Percentiles rank a stretch among this genome's conserved stretches.
Conservation (phyloP, 176 grass and related monocot genomes). For the Avena insularis region DNA sequence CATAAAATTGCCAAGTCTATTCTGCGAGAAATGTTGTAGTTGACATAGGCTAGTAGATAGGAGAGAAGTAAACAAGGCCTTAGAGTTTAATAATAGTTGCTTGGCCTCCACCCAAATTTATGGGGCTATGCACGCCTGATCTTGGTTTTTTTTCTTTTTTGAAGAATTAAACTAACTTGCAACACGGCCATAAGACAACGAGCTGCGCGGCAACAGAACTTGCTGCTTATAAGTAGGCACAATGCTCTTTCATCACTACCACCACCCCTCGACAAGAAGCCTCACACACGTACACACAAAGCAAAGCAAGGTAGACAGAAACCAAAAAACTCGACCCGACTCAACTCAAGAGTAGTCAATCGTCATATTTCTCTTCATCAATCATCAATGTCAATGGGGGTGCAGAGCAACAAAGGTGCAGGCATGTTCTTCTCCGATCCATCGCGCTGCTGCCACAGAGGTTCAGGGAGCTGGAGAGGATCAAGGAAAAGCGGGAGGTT, state of each 20-base stretch:
- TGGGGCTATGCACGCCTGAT: too few species aligned
- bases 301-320: conserved; percentile 25
- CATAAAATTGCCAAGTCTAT: too few species aligned
- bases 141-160: too few species aligned
- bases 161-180: conserved; percentile 44
- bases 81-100: too few species aligned
- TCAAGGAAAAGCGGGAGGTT: conserved; percentile 85
- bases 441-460: conserved; percentile 86
- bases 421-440: conserved; percentile 57
- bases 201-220: conserved; percentile 30
- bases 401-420: conserved; percentile 51
- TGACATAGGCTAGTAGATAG: too few species aligned
- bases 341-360: background rate
- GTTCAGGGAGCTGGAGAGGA: conserved; percentile 80
- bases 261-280: conserved; percentile 32
- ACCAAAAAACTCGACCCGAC: background rate
- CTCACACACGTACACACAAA: conserved; percentile 26
- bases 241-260: conserved; percentile 37
- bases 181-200: conserved; percentile 32
- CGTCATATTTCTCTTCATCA: conserved; percentile 11
- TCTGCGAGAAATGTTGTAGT: too few species aligned
- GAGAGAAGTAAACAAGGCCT: too few species aligned
- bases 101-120: too few species aligned
- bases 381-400: conserved; percentile 28
- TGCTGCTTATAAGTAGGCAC: conserved; percentile 63